Percentiles rank a stretch among this genome's conserved stretches.
phyloP scores from a whole-genome alignment of 371 early-diverging fungal species.

The Circinella umbellata region DNA sequence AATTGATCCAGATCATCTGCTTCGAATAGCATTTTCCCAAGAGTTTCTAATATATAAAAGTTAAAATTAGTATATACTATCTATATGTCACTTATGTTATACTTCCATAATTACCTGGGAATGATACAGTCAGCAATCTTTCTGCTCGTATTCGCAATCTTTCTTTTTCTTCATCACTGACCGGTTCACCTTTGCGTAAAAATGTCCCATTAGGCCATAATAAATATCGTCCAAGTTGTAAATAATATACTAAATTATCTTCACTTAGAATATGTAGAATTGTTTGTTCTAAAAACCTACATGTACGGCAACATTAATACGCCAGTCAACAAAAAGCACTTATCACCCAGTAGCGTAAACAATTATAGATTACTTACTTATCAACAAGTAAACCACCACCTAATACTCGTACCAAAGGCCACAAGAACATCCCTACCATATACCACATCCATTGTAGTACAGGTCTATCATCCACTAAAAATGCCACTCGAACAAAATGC shows the following conservation, averaged over 20 bases:
- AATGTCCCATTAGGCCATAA: conserved; percentile 63
- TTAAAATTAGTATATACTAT: conserved; percentile 2
- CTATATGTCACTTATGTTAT: too few relatives aligned
- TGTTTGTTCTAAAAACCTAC: conserved; percentile 59
- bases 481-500: conserved; percentile 38
- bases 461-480: conserved; percentile 40
- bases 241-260: conserved; percentile 56
- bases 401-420: conserved; percentile 50
- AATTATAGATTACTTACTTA: conserved; percentile 28
- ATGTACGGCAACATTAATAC: neutral
- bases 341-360: neutral
- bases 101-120: conserved; percentile 39
- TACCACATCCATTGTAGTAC: conserved; percentile 50
- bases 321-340: neutral
- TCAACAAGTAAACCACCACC: conserved; percentile 52
- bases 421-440: conserved; percentile 52
- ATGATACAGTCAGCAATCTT: conserved; percentile 34
- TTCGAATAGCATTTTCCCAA: conserved; percentile 37
- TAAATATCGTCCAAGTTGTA: conserved; percentile 57
- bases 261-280: conserved; percentile 63
- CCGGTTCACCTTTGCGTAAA: conserved; percentile 40
- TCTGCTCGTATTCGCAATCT: conserved; percentile 47
- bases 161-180: conserved; percentile 38
- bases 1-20: conserved; percentile 41
- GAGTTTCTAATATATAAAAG: neutral